Evolutionary conservation across 768 basidiomycete genomes (phyloP), one percentile per base, ranked within the genome.

Genomic region (Daedaleopsis nitida): DNA sequence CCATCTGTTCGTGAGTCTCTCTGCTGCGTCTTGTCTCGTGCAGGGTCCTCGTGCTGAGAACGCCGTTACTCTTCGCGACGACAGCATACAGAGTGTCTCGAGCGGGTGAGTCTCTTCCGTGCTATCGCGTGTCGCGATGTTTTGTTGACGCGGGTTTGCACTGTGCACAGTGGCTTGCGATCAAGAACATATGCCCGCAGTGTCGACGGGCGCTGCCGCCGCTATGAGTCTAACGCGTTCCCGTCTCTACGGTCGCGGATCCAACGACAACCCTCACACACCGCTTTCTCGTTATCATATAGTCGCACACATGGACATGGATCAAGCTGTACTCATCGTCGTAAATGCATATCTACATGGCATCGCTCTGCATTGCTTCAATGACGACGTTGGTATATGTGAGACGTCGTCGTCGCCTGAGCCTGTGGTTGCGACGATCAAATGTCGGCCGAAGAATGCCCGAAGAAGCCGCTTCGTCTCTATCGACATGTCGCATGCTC

Each of bases 71-170:
- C n/a, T n/a, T n/a, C n/a, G n/a, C n/a, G n/a, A n/a, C n/a, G n/a
- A 21, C 55, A 92, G 90, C 94, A 96, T 69, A 94, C 93, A 0
- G 87, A 88, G 21, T 96, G 94, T 77, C 77, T 96, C 35, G 89
- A 95, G 76, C 83, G 85, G 79, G 86, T 86, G 69, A 63, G 80
- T 74, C 14, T 3, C 2, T 17, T 39, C 60, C 24, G 32, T 45
- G n/a, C 57, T 14, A 49, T 35, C 32, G 48, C 17, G 59, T 59
- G 52, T 55, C 27, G 21, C 60, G 19, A 51, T 11, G 24, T 53
- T 65, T 51, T 50, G 49, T 38, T 35, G 38, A 54, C 52, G 13
- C n/a, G 27, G 27, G 7, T 32, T 42, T 11, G 64, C 85, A 84
- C 17, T 16, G 5, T 54, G 11, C 39, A 23, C 52, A 54, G 54